Percentiles rank a stretch among this genome's conserved stretches.
phyloP scores from a whole-genome alignment of 805 yeast species.

The Kazachstania viticola region DNA sequence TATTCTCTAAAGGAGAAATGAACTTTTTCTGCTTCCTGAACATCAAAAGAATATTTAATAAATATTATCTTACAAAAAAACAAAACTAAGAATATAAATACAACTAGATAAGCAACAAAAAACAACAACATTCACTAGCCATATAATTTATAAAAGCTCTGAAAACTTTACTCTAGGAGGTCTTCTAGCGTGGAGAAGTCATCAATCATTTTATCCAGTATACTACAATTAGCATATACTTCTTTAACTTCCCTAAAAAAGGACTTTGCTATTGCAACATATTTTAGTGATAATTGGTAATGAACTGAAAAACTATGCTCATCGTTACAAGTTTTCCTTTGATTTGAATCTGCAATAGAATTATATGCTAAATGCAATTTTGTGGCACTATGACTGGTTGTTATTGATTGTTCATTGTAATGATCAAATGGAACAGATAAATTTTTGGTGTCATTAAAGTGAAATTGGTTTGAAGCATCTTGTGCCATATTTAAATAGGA shows the following conservation, averaged over 20 bases:
- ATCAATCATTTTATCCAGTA: slow-evolving; percentile 17
- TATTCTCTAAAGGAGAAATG: too few species aligned
- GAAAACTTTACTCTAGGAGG: too few species aligned
- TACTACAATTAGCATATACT: slow-evolving; percentile 18
- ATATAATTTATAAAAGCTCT: too few species aligned
- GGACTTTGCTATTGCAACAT: slow-evolving; percentile 18
- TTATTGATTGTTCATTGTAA: neutral
- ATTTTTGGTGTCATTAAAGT: slow-evolving; percentile 8
- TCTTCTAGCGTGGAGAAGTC: slow-evolving; percentile 16
- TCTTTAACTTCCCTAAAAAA: slow-evolving; percentile 16
- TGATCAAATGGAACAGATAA: slow-evolving; percentile 5
- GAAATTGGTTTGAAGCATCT: slow-evolving; percentile 17
- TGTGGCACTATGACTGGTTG: too few species aligned
- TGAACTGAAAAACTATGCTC: slow-evolving; percentile 22
- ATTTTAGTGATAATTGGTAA: slow-evolving; percentile 21
- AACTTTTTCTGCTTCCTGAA: too few species aligned
- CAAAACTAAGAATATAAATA: too few species aligned
- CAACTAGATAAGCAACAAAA: too few species aligned
- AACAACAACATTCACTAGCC: too few species aligned
- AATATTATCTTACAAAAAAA: too few species aligned
- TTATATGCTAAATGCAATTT: slow-evolving; percentile 1
- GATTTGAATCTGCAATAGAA: slow-evolving; percentile 1
- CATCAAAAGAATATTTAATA: too few species aligned
- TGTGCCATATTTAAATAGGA: slow-evolving; percentile 24
- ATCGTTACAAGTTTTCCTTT: too few species aligned